phyloP scores from a whole-genome alignment of 2,329 filamentous ascomycete species.

The Fusarium papillatum region DNA sequence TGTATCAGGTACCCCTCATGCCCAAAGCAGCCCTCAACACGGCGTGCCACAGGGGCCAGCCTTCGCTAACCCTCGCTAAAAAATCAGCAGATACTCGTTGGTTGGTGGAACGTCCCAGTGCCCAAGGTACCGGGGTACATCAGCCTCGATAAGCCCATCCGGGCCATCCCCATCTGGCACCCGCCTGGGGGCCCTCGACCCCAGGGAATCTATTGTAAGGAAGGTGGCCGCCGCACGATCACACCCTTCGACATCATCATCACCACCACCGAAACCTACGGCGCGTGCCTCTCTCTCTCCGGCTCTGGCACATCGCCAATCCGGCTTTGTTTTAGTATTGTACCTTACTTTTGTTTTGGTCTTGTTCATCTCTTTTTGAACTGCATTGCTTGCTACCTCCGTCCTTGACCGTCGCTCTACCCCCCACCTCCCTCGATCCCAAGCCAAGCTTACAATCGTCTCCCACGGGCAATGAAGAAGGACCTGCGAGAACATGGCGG shows the following conservation, averaged over 20 bases:
- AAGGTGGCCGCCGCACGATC: slow-evolving; percentile 28
- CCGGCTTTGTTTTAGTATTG: slow-evolving; percentile 7
- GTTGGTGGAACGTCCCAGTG: slow-evolving; percentile 5
- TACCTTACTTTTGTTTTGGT: slow-evolving; percentile 6
- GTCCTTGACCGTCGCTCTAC: slow-evolving; percentile 3
- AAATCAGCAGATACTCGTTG: background rate
- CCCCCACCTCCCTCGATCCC: slow-evolving; percentile 21
- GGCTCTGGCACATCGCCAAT: slow-evolving; percentile 28
- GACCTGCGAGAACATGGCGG: slow-evolving; percentile 57
- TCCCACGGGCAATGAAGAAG: slow-evolving; percentile 47
- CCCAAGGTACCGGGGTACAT: slow-evolving; percentile 29
- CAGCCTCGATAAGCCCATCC: slow-evolving; percentile 5
- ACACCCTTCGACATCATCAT: slow-evolving; percentile 32
- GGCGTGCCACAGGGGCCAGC: slow-evolving; percentile 15
- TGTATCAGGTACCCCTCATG: slow-evolving; percentile 10
- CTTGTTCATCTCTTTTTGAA: slow-evolving; percentile 1
- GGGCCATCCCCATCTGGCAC: background rate
- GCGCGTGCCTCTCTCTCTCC: slow-evolving; percentile 20
- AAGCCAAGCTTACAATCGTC: slow-evolving; percentile 20
- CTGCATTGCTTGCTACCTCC: slow-evolving; percentile 4
- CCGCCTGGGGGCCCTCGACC: slow-evolving; percentile 9
- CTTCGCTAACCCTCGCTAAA: background rate
- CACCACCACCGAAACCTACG: slow-evolving; percentile 10
- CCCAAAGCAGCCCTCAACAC: slow-evolving; percentile 3
- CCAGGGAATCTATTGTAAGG: slow-evolving; percentile 23